A percentile compares a stretch with the other conserved stretches of the same genome.
Conservation (phyloP, 768 basidiomycete species). For the Crassisporium funariophilum region DNA sequence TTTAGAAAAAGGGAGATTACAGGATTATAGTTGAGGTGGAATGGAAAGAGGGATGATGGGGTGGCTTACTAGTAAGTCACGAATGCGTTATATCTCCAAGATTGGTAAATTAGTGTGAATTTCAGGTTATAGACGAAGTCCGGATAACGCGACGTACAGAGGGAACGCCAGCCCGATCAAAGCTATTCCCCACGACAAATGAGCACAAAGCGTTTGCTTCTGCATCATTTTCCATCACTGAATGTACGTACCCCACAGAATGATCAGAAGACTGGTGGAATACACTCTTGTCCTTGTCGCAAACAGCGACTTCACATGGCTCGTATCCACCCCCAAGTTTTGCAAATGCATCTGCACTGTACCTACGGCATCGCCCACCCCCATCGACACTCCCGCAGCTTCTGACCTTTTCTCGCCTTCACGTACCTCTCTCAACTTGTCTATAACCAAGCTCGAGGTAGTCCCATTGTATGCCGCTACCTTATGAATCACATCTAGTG, state of each 20-base stretch:
- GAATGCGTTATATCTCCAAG: slow-evolving; percentile 30
- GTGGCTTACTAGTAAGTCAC: slow-evolving; percentile 34
- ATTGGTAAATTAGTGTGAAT: neutral
- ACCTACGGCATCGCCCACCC: slow-evolving; percentile 3
- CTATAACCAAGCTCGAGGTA: slow-evolving; percentile 46
- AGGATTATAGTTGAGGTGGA: neutral
- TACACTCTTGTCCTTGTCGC: slow-evolving; percentile 62
- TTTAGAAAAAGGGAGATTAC: neutral
- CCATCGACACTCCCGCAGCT: slow-evolving; percentile 1
- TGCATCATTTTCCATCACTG: neutral
- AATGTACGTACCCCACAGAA: slow-evolving; percentile 44
- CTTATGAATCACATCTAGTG: slow-evolving; percentile 61
- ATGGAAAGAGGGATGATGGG: too few relatives aligned
- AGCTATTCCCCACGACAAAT: slow-evolving; percentile 37
- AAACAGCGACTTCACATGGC: slow-evolving; percentile 63
- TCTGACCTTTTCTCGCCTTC: slow-evolving; percentile 51
- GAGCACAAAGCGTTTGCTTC: too few relatives aligned
- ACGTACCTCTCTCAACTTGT: too few relatives aligned
- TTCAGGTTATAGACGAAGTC: slow-evolving; percentile 18
- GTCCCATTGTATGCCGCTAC: slow-evolving; percentile 66
- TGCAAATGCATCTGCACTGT: slow-evolving; percentile 37
- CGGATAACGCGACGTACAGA: slow-evolving; percentile 51
- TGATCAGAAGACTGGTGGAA: slow-evolving; percentile 63
- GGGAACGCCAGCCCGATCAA: slow-evolving; percentile 69
- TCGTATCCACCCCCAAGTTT: slow-evolving; percentile 27